phyloP scores from a whole-genome alignment of 202 grass and related monocot genomes.

The Eragrostis tef region DNA sequence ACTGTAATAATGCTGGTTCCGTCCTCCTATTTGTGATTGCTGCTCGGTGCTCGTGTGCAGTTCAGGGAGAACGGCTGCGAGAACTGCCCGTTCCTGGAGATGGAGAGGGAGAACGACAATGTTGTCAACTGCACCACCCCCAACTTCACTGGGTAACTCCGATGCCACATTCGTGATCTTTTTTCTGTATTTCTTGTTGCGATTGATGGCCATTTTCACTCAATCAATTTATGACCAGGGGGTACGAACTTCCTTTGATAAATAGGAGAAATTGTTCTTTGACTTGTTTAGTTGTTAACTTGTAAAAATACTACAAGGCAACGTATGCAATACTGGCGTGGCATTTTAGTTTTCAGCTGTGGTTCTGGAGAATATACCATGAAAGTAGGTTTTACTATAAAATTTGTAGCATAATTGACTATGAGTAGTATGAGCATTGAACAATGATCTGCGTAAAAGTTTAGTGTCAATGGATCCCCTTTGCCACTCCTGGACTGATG shows the following conservation, averaged over 20 bases:
- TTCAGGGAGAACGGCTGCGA: conserved; percentile 90
- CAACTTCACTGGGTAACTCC: conserved; percentile 82
- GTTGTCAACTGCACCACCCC: conserved; percentile 92
- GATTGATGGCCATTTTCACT: neutral
- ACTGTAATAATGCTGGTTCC: neutral
- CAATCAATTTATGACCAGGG: neutral
- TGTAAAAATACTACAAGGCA: neutral
- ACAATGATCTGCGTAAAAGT: neutral
- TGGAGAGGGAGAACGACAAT: conserved; percentile 86
- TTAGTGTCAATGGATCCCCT: neutral
- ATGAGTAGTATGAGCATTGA: neutral
- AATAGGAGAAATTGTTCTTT: neutral
- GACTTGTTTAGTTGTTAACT: neutral
- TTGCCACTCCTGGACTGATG: neutral
- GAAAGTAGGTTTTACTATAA: neutral
- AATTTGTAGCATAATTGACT: neutral
- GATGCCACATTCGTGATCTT: neutral
- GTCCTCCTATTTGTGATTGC: neutral
- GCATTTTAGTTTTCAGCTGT: neutral
- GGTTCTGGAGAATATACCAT: conserved; percentile 1
- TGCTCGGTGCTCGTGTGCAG: conserved; percentile 46
- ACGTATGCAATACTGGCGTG: neutral
- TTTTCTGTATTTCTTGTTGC: neutral
- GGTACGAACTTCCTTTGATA: neutral
- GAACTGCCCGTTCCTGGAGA: conserved; percentile 94